Base-by-base conservation (phyloP, 2,329 filamentous ascomycete species). In the Calonectria crousiana region DNA sequence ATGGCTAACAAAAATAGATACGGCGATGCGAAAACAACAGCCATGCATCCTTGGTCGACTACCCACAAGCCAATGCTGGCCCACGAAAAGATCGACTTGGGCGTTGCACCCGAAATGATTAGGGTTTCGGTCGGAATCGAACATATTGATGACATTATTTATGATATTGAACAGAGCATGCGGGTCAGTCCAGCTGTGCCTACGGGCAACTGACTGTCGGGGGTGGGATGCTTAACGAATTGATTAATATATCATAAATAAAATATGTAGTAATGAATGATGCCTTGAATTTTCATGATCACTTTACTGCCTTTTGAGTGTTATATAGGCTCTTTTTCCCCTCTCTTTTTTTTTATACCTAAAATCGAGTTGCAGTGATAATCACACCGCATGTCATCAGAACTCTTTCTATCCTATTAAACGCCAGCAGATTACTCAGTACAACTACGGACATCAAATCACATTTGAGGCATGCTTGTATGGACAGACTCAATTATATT, bases 131-230 rank as follows among this genome's bases (percentile, higher is more conserved):
- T 98, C 73, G 96, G 96, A 67, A 97, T 93, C 0, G 96, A 98
- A 87, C 95, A 98, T 84, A 97, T 98, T 82, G 95, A 98, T 86
- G 96, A 98, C 82, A 98, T 98, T 82, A 96, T 98, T 82, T 93
- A 92, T 79, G 96, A 98, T 85, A 98, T 98, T 83, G 93, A 95
- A 85, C 95, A 98, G 88, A 73, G 71, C 23, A 73, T 73, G 71
- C 14, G 26, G 8, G 38, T 62, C 44, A 72, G 70, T 38, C 52
- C 70, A 18, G 70, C 70, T 9, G 70, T 72, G 6, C 70, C 70
- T 9, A 62, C 53, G 4, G 36, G 20, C 11, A n/a, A 60, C 10
- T 58, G 51, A 53, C 44, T 13, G 36, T 1, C 16, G 6, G 38
- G 1, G 38, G 38, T 8, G 16, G 38, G 3, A 20, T 8, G 38